Base-by-base conservation (phyloP, 2,329 filamentous ascomycete species). In the Hypoxylon sp. region DNA sequence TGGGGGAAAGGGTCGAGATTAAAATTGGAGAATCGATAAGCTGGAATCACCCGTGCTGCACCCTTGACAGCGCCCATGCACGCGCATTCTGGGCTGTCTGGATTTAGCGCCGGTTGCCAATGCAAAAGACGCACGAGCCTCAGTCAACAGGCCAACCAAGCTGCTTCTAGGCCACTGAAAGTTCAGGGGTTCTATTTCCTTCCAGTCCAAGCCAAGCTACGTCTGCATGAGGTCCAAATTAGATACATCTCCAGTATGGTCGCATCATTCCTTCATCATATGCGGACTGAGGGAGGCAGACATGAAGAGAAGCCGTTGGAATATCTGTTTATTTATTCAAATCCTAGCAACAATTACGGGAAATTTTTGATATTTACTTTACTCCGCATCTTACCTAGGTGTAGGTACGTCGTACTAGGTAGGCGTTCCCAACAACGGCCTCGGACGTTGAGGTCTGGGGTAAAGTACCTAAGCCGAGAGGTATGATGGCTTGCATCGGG, bases 11-110 rank as follows among this genome's bases (percentile, higher is more conserved):
- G 63, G 59, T 70, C 65, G 66, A 71, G 70, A 72, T 72, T 69
- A 74, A 72, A 73, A 71, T 69, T 75, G 74, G 74, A 68, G 73
- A 74, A 75, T 68, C 68, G 72, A 70, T 73, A 73, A 73, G 64
- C 65, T 55, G 59, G 67, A 53, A 63, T 63, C 46, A 49, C 57
- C 60, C 60, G 38, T 52, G 46, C 63, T 66, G 62, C 43, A 71
- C 55, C 64, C 68, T 70, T 68, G 68, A 69, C 72, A 66, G 57
- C 65, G 36, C 41, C 50, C 48, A 67, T 63, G 59, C 50, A 68
- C 41, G 51, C 38, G 60, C 56, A 53, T 58, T 61, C n/a, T 59
- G 38, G 38, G 38, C 38, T 21, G 38, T 43, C 38, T 43, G 38
- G 17, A 43, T 43, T 68, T 66, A 70, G 67, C 67, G 67, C 67